Evolutionary conservation across 306 rosid genomes (phyloP).

Genomic region (Glycine tomentella): DNA sequence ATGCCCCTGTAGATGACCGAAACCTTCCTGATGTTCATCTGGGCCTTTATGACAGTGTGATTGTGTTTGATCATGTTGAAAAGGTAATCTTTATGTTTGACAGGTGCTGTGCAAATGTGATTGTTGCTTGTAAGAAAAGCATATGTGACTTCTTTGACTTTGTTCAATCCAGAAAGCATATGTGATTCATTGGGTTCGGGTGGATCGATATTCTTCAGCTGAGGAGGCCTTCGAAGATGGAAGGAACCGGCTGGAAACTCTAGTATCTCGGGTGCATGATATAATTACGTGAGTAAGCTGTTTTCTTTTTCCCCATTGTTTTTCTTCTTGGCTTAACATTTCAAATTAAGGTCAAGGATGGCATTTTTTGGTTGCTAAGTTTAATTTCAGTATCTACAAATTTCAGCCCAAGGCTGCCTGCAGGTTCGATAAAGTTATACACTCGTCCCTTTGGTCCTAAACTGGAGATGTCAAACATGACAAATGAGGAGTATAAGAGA

Average conservation of each 20-base stretch:
- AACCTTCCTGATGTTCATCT: constrained; percentile 94
- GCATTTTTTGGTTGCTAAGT: constrained; percentile 4
- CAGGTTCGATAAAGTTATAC: constrained; percentile 77
- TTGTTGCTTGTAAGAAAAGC: constrained; percentile 4
- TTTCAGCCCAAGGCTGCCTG: constrained; percentile 92
- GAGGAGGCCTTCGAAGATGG: constrained; percentile 81
- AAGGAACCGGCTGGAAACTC: constrained; percentile 60
- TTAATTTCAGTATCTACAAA: constrained; percentile 37
- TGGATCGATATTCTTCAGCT: constrained; percentile 77
- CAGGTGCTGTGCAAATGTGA: constrained; percentile 7
- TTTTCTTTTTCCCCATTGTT: background rate
- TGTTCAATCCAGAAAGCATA: constrained; percentile 73
- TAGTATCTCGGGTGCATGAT: constrained; percentile 84
- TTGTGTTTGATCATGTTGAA: constrained; percentile 94
- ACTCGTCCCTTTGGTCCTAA: constrained; percentile 79
- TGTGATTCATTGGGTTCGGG: constrained; percentile 89
- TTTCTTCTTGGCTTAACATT: constrained; percentile 26
- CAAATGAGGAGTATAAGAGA: constrained; percentile 79
- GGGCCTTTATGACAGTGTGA: constrained; percentile 89
- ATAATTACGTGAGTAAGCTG: constrained; percentile 73
- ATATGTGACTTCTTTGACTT: too few relatives aligned
- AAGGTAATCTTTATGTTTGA: constrained; percentile 65
- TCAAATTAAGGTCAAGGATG: constrained; percentile 15
- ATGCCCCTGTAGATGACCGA: constrained; percentile 89
- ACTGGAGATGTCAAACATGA: constrained; percentile 79